These are phyloP conservation scores for Golubevia sp. DNA, from an alignment of 1,284 basidiomycete species.

Conservation along the genomic window DNA sequence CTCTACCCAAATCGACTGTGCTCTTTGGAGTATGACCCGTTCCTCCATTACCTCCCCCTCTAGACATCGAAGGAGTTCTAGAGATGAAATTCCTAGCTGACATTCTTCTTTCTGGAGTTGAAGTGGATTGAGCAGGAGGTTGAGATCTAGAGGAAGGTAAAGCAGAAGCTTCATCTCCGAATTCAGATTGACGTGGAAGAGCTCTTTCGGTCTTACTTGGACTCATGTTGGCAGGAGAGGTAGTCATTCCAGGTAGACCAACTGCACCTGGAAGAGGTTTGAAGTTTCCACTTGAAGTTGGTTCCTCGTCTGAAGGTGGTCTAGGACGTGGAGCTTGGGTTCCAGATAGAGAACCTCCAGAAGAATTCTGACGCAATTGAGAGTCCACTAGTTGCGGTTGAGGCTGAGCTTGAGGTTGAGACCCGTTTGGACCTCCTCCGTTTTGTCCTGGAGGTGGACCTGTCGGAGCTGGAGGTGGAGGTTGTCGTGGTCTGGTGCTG, in stretches of 20 bases:
- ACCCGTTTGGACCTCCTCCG: not conserved
- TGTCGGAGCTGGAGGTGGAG: slow-evolving; percentile 6
- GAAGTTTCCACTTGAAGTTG: not conserved
- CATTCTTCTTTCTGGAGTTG: slow-evolving; percentile 22
- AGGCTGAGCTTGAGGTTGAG: slow-evolving; percentile 1
- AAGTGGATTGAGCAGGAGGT: slow-evolving; percentile 6
- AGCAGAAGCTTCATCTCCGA: slow-evolving; percentile 12
- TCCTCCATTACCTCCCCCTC: not conserved
- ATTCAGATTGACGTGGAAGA: not conserved
- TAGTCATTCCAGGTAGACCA: slow-evolving; percentile 19
- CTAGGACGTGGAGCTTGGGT: not conserved
- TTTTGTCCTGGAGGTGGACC: not conserved
- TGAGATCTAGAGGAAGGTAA: slow-evolving; percentile 8
- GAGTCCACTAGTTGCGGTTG: not conserved
- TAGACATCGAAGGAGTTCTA: slow-evolving; percentile 33
- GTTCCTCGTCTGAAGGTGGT: not conserved
- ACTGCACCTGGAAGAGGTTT: slow-evolving; percentile 18
- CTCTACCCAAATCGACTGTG: not conserved
- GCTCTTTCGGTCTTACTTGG: not conserved
- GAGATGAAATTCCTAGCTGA: slow-evolving; percentile 41
- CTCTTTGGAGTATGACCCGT: not conserved
- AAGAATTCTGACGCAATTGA: not conserved
- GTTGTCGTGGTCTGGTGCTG: slow-evolving; percentile 32
- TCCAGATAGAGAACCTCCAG: not conserved
- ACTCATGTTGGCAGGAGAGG: slow-evolving; percentile 2